Evolutionary conservation across 176 grass and related monocot genomes (phyloP), one percentile per base, ranked within the genome.

Genomic region (Pontederia crassipes): DNA sequence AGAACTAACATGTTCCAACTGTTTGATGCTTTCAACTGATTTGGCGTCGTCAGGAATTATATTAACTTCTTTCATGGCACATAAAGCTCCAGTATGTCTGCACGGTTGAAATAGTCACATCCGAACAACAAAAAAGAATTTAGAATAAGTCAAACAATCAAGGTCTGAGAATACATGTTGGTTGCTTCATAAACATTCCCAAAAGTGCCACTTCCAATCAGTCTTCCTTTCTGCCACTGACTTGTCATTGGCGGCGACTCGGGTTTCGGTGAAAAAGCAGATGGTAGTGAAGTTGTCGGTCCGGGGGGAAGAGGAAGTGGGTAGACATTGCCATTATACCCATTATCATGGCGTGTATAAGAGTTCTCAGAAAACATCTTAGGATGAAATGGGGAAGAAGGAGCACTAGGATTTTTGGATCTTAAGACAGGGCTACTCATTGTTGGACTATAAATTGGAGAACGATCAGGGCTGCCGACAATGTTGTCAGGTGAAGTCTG

Each of bases 31-130:
- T 69, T 98, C 93, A 10, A 48, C 58, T 71, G 93, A 98, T 83
- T 92, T 98, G 68, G 84, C 72, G 66, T 98, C 88, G 40, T 85
- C 93, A 9, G 84, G 76, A 83, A 98, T 90, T 76, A 98, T 81
- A 75, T 88, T 79, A 52, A 98, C 93, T 78, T 98, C 93, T 67
- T 98, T 98, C 87, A 98, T 98, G 49, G 93, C 93, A 83, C 93
- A 98, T 68, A 89, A 83, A 78, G 93, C 93, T 77, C 93, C 93
- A 47, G 84, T 98, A 49, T 84, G 55, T 57, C 92, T 97, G 73
- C 53, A 81, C 63, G 9, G 69, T 56, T 46, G 65, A 49, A 59
- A 55, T 24, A 61, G 20, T 28, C 46, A 49, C 11, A 12, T 54
- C 24, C 6, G 12, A 64, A 17, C 29, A 50, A 14, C 10, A 50